Percentiles rank a stretch among this genome's conserved stretches.
Evolutionary conservation across 306 rosid genomes (phyloP).

Genomic region (Astragalus glycyphyllos): DNA sequence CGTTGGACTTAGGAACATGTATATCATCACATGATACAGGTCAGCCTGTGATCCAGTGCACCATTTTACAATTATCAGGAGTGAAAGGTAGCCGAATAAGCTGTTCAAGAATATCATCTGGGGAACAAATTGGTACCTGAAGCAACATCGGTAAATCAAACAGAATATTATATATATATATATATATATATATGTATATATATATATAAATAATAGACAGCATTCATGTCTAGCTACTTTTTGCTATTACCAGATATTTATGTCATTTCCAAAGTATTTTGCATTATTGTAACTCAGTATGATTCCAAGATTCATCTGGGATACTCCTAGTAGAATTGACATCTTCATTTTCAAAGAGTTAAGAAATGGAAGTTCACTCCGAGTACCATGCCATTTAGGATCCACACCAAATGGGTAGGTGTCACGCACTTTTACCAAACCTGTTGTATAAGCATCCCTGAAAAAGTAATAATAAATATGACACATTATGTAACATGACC

Average conservation of each 20-base stretch:
- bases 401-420: slow-evolving; percentile 97
- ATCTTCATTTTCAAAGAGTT: slow-evolving; percentile 98
- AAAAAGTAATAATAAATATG: slow-evolving; percentile 29
- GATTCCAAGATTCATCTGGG: slow-evolving; percentile 98
- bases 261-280: slow-evolving; percentile 59
- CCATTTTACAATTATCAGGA: slow-evolving; percentile 88
- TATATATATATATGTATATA: too few species aligned
- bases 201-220: background rate
- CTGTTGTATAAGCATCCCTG: slow-evolving; percentile 74
- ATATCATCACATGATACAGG: slow-evolving; percentile 94
- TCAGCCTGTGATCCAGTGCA: slow-evolving; percentile 88
- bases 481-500: background rate
- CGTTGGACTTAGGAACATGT: slow-evolving; percentile 91
- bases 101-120: slow-evolving; percentile 88
- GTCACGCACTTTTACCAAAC: slow-evolving; percentile 74
- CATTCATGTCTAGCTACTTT: slow-evolving; percentile 17
- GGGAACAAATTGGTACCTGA: slow-evolving; percentile 94
- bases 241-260: slow-evolving; percentile 64
- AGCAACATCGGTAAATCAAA: slow-evolving; percentile 39
- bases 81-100: slow-evolving; percentile 88
- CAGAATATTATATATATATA: background rate
- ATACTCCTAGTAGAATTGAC: slow-evolving; percentile 93
- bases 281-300: slow-evolving; percentile 82
- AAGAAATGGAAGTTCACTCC: slow-evolving; percentile 94
- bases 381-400: slow-evolving; percentile 94